Evolutionary conservation across 2,329 filamentous ascomycete species (phyloP).

Genomic region (Raffaelea deltoideospora): DNA sequence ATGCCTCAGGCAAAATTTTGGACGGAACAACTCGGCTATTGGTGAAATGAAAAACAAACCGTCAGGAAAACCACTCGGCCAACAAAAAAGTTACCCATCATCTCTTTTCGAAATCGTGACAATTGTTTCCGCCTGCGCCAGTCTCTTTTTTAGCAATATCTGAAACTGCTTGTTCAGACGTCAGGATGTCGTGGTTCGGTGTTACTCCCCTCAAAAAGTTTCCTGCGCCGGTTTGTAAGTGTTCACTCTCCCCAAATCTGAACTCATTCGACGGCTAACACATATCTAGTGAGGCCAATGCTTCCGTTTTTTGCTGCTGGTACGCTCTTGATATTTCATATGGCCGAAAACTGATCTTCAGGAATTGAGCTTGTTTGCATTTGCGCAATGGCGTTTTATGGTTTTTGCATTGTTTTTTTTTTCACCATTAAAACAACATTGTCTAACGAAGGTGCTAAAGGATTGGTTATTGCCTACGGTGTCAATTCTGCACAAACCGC

Average conservation of each 20-base stretch:
- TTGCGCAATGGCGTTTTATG: neutral
- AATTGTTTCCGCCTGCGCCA: too few relatives aligned
- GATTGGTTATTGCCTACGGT: conserved; percentile 76
- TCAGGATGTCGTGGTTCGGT: conserved; percentile 63
- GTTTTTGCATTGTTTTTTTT: neutral
- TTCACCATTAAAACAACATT: too few relatives aligned
- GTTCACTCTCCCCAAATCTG: conserved; percentile 18
- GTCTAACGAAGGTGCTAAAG: conserved; percentile 27
- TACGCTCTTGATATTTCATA: conserved; percentile 32
- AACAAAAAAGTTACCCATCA: too few relatives aligned
- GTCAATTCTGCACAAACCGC: conserved; percentile 70
- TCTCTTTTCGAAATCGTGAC: too few relatives aligned
- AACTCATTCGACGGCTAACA: conserved; percentile 11
- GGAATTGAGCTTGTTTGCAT: too few relatives aligned
- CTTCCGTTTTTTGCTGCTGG: conserved; percentile 88
- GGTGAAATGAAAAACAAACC: too few relatives aligned
- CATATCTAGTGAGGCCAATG: conserved; percentile 63
- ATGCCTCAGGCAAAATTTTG: too few relatives aligned
- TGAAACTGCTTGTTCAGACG: conserved; percentile 6
- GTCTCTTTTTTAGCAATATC: conserved; percentile 7
- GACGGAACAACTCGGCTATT: too few relatives aligned
- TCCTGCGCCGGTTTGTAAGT: conserved; percentile 62
- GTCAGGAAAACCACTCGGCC: too few relatives aligned
- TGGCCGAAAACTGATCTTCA: too few relatives aligned
- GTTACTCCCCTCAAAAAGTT: conserved; percentile 59